A percentile compares a stretch with the other conserved stretches of the same genome.
Evolutionary conservation across 169 alveolate species (phyloP).

Genomic region (Miamiensis avidus): DNA sequence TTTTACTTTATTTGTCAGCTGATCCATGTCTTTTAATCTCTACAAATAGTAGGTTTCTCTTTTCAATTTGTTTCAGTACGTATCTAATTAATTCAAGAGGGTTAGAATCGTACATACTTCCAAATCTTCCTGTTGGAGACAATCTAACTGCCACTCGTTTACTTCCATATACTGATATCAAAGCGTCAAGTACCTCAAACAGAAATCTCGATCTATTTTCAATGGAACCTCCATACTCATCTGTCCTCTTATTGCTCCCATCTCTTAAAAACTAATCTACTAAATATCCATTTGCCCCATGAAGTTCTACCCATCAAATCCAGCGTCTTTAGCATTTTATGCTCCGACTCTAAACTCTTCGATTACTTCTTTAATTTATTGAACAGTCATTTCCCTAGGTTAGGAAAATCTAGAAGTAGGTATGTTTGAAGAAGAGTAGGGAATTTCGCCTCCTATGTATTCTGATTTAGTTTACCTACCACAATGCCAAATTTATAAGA

Average conservation of each 20-base stretch:
- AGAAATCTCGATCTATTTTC: slow-evolving; percentile 67
- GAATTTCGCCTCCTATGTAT: slow-evolving; percentile 17
- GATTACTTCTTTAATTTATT: slow-evolving; percentile 28
- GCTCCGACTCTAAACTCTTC: slow-evolving; percentile 34
- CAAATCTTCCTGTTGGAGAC: slow-evolving; percentile 27
- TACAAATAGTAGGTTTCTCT: slow-evolving; percentile 23
- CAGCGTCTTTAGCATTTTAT: slow-evolving; percentile 38
- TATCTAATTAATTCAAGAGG: slow-evolving; percentile 16
- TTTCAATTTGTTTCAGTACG: slow-evolving; percentile 3
- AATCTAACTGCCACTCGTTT: slow-evolving; percentile 29
- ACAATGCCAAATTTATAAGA: slow-evolving; percentile 30
- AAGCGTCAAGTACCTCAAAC: slow-evolving; percentile 46
- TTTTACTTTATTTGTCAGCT: slow-evolving; percentile 14
- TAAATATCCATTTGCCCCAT: slow-evolving; percentile 46
- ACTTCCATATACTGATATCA: slow-evolving; percentile 48
- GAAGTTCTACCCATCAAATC: slow-evolving; percentile 46
- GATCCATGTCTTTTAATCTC: slow-evolving; percentile 21
- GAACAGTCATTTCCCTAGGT: slow-evolving; percentile 44
- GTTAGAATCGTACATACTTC: slow-evolving; percentile 39
- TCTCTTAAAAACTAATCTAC: slow-evolving; percentile 40
- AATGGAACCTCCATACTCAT: slow-evolving; percentile 72
- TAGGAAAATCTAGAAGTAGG: slow-evolving; percentile 5
- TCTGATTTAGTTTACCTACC: slow-evolving; percentile 37
- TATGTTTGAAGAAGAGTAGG: slow-evolving; percentile 34
- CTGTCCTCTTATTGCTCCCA: slow-evolving; percentile 60